Percentiles rank a stretch among this genome's conserved stretches.
Evolutionary conservation across 2,329 filamentous ascomycete species (phyloP).

Genomic region (Diaporthe sp.): DNA sequence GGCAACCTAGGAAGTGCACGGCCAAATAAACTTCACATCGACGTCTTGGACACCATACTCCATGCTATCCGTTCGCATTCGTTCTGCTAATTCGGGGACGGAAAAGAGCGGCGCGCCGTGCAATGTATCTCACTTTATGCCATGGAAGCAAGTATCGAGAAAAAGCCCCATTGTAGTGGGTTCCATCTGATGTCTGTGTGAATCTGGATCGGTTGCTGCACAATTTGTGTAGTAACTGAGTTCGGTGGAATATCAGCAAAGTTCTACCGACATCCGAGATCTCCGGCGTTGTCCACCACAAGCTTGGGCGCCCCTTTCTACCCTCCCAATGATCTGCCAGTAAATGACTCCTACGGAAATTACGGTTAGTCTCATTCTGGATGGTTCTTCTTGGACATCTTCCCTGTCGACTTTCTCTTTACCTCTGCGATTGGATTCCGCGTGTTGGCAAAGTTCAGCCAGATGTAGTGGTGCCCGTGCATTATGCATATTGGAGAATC

Average conservation of each 20-base stretch:
- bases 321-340: no score
- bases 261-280: conserved; percentile 23
- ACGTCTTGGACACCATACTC: neutral
- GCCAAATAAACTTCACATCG: neutral
- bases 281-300: neutral
- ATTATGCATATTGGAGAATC: neutral
- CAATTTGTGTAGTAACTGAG: neutral
- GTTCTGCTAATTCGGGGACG: neutral
- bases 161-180: neutral
- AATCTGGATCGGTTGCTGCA: neutral
- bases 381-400: neutral
- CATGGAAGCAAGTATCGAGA: neutral
- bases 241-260: conserved; percentile 4
- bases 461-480: neutral
- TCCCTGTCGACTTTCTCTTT: neutral
- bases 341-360: neutral
- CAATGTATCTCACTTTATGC: conserved; percentile 22
- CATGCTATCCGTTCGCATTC: neutral
- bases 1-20: neutral
- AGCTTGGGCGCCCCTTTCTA: neutral
- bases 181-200: conserved; percentile 6
- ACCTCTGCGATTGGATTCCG: neutral
- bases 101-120: neutral
- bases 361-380: neutral
- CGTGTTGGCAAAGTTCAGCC: neutral